These are phyloP conservation scores for Lecanosticta acicola DNA, from an alignment of 2,329 filamentous ascomycete species.

Conservation along the genomic window DNA sequence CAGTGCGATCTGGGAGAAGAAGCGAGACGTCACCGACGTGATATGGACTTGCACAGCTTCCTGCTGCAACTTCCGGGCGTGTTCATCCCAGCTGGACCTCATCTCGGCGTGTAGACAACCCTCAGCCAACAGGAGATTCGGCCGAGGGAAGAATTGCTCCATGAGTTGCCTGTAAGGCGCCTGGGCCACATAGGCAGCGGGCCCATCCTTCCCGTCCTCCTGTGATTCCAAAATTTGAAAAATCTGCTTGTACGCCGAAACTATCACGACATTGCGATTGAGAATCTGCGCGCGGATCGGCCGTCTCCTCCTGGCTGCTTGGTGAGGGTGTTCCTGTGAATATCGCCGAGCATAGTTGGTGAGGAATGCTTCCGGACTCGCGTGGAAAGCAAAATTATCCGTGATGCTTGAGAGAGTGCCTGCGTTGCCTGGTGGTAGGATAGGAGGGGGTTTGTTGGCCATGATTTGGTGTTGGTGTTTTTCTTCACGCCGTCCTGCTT, in stretches of 20 bases:
- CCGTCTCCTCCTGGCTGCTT: slow-evolving; percentile 6
- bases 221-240: slow-evolving; percentile 10
- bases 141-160: slow-evolving; percentile 23
- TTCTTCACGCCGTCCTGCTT: background rate
- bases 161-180: slow-evolving; percentile 21
- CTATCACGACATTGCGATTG: slow-evolving; percentile 23
- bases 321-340: slow-evolving; percentile 2
- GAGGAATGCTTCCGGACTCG: slow-evolving; percentile 24
- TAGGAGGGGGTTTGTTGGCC: slow-evolving; percentile 4
- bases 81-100: background rate
- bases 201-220: background rate
- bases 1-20: background rate
- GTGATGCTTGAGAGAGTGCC: slow-evolving; percentile 15
- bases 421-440: slow-evolving; percentile 16
- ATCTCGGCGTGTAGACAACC: slow-evolving; percentile 11
- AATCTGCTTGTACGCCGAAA: slow-evolving; percentile 22
- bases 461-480: background rate
- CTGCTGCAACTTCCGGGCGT: background rate
- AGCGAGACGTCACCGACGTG: background rate
- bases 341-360: slow-evolving; percentile 13
- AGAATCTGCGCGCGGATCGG: slow-evolving; percentile 20
- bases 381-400: slow-evolving; percentile 22
- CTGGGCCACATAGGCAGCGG: slow-evolving; percentile 9
- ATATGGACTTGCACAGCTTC: background rate
- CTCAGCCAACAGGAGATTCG: slow-evolving; percentile 22